Evolutionary conservation across 2,329 filamentous ascomycete genomes (phyloP), one percentile per base, ranked within the genome.

Genomic region (Bipolaris bicolor): DNA sequence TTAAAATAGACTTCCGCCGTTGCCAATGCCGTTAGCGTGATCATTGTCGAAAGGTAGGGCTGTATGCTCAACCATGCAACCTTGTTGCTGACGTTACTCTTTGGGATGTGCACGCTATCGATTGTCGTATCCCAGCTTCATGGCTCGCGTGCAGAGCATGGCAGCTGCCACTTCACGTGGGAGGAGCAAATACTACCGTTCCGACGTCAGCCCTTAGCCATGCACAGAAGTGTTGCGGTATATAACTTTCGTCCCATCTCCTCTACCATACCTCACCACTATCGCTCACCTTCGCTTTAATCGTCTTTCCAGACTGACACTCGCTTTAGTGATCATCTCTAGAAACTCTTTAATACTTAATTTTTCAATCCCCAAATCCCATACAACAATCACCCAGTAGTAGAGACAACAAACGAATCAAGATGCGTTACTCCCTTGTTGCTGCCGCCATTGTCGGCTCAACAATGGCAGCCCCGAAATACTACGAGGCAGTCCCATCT

Each of bases 371-470:
- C 49, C 41, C 26, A 60, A 37, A 51, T 26, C 49, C 26, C 57
- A 36, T 10, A 15, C 43, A 24, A 41, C 41, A 31, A 52, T 49
- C 52, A 39, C 11, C 16, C 24, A 62, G 18, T 31, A 55, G 26
- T 39, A 34, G 15, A 43, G 26, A n/a, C 47, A 55, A 13, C 29
- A 58, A 47, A 26, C 53, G 45, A 46, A 7, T 65, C 67, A 74
- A 64, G 20, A 76, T 76, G 73, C 72, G 72, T 47, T 67, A 69
- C 61, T 65, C 71, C 31, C 53, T 74, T 44, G 68, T 67, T 45
- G 60, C 71, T 47, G 68, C 71, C 31, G 67, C 70, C 52, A 54
- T 76, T 45, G 54, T 75, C 48, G 71, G 72, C 47, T 64, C 69
- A 52, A 70, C 68, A 56, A 61, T 62, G 46, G 72, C 72, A 57